Evolutionary conservation across 495 filamentous ascomycete species (phyloP).

Genomic region (Aspergillus sparsus): DNA sequence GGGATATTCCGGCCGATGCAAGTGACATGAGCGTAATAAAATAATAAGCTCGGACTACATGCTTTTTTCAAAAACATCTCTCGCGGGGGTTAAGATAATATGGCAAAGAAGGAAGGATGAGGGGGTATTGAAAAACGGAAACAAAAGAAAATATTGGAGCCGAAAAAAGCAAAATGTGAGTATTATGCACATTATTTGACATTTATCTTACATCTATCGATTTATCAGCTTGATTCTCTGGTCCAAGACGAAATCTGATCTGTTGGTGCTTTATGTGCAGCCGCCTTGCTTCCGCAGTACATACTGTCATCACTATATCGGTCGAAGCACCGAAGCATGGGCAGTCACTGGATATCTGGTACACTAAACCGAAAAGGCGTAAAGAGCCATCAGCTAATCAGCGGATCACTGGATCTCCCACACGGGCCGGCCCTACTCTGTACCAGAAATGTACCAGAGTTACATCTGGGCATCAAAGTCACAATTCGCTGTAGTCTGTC

Average conservation of each 20-base stretch:
- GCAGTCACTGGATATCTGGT: constrained; percentile 4
- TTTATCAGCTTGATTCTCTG: neutral
- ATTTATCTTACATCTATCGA: constrained; percentile 13
- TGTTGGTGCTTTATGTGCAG: constrained; percentile 26
- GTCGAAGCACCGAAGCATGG: constrained; percentile 6
- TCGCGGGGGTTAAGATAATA: neutral
- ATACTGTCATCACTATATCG: constrained; percentile 25
- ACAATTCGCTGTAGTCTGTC: too few species aligned
- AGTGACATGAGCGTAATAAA: neutral
- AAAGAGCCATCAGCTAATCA: constrained; percentile 6
- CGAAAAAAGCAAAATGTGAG: constrained; percentile 18
- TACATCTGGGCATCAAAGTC: neutral
- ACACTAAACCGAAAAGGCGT: constrained; percentile 17
- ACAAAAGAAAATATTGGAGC: neutral
- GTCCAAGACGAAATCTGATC: constrained; percentile 20
- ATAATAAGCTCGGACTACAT: neutral
- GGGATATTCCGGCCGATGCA: neutral
- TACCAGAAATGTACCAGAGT: constrained; percentile 22
- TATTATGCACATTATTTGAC: constrained; percentile 11
- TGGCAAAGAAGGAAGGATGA: neutral
- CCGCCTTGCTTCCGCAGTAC: constrained; percentile 24
- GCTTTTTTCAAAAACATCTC: neutral
- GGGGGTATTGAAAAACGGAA: constrained; percentile 1
- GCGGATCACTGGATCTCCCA: constrained; percentile 20
- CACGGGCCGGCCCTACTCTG: constrained; percentile 30